Evolutionary conservation across 257 asterid species (phyloP).

Genomic region (Capsicum chinense): DNA sequence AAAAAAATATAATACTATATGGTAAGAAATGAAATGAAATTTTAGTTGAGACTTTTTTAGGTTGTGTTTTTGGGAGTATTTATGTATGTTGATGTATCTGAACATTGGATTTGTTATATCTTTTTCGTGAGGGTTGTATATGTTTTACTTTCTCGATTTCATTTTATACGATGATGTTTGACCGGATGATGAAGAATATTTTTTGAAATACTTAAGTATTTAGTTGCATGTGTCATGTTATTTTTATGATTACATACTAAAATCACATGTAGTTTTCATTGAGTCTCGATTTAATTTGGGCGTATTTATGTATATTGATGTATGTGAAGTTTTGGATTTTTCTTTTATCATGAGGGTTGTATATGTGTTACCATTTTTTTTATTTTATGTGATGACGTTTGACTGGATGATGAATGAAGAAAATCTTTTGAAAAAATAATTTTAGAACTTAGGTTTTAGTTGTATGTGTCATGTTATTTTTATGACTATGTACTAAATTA

Average conservation of each 20-base stretch:
- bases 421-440: no score
- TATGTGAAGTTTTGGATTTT: no score
- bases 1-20: not conserved
- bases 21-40: slow-evolving; percentile 18
- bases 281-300: not conserved
- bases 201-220: not conserved
- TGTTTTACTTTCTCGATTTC: not conserved
- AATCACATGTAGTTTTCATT: not conserved
- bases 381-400: no score
- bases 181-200: not conserved
- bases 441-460: no score
- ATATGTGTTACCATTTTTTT: no score
- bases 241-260: not conserved
- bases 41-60: not conserved
- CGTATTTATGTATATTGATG: no score
- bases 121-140: not conserved
- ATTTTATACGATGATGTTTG: not conserved
- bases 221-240: not conserved
- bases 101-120: not conserved
- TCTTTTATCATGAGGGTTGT: not conserved
- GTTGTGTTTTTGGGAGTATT: not conserved
- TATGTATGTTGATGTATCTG: not conserved
- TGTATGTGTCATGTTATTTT: no score
- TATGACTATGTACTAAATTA: no score
- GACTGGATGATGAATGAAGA: no score